A percentile compares a stretch with the other conserved stretches of the same genome.
phyloP scores from a whole-genome alignment of 2,329 filamentous ascomycete species.

The Blastomyces gilchristii region DNA sequence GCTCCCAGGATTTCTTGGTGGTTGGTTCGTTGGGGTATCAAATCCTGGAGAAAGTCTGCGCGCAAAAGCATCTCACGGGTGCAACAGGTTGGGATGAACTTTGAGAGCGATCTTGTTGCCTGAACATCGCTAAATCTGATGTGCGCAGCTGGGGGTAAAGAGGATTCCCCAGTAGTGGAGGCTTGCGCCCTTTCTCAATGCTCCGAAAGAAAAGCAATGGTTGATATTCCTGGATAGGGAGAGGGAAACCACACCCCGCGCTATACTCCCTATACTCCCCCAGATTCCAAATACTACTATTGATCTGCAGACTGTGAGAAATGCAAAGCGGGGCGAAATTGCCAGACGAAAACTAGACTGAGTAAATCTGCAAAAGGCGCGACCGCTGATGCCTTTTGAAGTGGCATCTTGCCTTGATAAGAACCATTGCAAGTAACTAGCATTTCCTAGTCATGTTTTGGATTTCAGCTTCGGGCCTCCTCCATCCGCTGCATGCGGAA shows the following conservation, averaged over 20 bases:
- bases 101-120: neutral
- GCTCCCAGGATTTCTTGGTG: too few relatives aligned
- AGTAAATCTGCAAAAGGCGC: neutral
- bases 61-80: neutral
- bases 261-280: neutral
- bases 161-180: neutral
- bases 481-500: too few relatives aligned
- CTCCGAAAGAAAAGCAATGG: too few relatives aligned
- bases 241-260: neutral
- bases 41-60: too few relatives aligned
- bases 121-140: neutral
- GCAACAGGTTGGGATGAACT: neutral
- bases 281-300: neutral
- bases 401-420: neutral
- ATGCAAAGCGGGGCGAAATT: neutral
- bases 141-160: neutral
- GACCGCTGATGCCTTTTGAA: neutral
- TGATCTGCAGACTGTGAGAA: neutral
- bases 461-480: too few relatives aligned
- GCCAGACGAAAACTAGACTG: neutral
- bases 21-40: too few relatives aligned
- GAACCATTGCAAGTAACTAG: neutral
- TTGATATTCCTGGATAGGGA: neutral
- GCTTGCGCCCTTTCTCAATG: neutral
- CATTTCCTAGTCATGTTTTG: too few relatives aligned